These are phyloP conservation scores for Fusarium zealandicum DNA, from an alignment of 2,329 filamentous ascomycete species.

Conservation along the genomic window DNA sequence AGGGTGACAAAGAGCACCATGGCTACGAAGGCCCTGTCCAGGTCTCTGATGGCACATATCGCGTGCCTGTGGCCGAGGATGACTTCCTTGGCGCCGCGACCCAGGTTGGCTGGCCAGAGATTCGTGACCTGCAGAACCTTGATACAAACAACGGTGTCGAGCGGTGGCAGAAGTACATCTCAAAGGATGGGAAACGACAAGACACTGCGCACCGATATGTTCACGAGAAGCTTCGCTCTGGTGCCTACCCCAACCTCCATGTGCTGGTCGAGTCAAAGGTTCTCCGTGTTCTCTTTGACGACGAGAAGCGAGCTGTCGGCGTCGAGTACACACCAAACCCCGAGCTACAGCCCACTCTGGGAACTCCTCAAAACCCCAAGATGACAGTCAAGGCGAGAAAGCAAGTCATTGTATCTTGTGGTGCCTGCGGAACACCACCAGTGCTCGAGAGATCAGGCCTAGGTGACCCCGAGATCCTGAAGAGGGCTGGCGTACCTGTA, in stretches of 20 bases:
- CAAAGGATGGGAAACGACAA: slow-evolving; percentile 59
- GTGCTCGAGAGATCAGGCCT: slow-evolving; percentile 70
- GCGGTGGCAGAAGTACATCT: slow-evolving; percentile 51
- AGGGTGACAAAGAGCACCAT: slow-evolving; percentile 54
- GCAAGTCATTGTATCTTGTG: slow-evolving; percentile 48
- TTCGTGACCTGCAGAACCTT: slow-evolving; percentile 62
- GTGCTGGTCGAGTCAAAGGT: slow-evolving; percentile 65
- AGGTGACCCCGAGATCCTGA: slow-evolving; percentile 58
- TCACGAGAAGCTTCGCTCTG: slow-evolving; percentile 42
- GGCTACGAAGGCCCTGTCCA: slow-evolving; percentile 63
- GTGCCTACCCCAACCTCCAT: slow-evolving; percentile 63
- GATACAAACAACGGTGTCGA: slow-evolving; percentile 47
- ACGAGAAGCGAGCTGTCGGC: slow-evolving; percentile 61
- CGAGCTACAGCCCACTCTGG: slow-evolving; percentile 29
- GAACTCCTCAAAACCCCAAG: slow-evolving; percentile 14
- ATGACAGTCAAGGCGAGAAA: slow-evolving; percentile 40
- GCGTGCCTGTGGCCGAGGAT: slow-evolving; percentile 49
- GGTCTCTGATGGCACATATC: slow-evolving; percentile 59
- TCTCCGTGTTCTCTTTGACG: slow-evolving; percentile 59
- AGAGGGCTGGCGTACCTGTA: slow-evolving; percentile 54
- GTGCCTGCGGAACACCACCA: slow-evolving; percentile 60
- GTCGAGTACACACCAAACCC: slow-evolving; percentile 63
- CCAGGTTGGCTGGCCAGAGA: slow-evolving; percentile 57
- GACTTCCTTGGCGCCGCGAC: slow-evolving; percentile 58
- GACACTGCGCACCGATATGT: slow-evolving; percentile 63